Base-by-base conservation (phyloP, 1,284 basidiomycete species). In the Erythrobasidium hasegawianum region DNA sequence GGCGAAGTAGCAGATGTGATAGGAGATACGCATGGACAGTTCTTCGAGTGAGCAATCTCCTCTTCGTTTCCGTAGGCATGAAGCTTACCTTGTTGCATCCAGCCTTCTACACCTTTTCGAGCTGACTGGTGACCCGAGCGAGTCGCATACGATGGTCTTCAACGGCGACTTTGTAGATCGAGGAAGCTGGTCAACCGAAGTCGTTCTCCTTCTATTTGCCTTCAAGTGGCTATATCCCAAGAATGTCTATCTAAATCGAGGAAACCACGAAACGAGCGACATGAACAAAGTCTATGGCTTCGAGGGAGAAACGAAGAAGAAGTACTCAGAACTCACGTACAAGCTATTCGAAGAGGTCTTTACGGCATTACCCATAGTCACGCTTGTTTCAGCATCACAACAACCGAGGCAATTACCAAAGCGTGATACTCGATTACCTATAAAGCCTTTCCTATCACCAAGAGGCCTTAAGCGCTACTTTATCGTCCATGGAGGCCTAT, bases 111-210 rank as follows among this genome's bases (percentile, higher is more conserved):
- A 97, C 80, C 81, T 98, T 14, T 85, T 90, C 72, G 85, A 85
- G 5, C 81, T 96, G 72, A 97, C 95, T 0, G 91, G 90, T 22
- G 82, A 85, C 61, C 93, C 93, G 14, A 86, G 81, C 64, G 84
- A 88, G 64, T 86, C 83, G 33, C 92, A 95, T 72, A 87, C 87
- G 73, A 79, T 96, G 55, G 80, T 95, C 45, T 95, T 96, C 87
- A 96, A 95, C 76, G 93, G 91, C 16, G 93, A 97, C 81, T 87
- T 96, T 67, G 96, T 98, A 45, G 96, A 99, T 78, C 86, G 96
- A 68, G 96, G 95, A 14, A 93, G 89, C 38, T 97, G 94, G 94
- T 91, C 90, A 10, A 88, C 97, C 67, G 96, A 99, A 79, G 94
- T 97, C 65, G 93, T 94, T 61, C 79, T 98, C 68, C 89, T 89